phyloP scores from a whole-genome alignment of 208 protist species.

The Novymonas esmeraldas region DNA sequence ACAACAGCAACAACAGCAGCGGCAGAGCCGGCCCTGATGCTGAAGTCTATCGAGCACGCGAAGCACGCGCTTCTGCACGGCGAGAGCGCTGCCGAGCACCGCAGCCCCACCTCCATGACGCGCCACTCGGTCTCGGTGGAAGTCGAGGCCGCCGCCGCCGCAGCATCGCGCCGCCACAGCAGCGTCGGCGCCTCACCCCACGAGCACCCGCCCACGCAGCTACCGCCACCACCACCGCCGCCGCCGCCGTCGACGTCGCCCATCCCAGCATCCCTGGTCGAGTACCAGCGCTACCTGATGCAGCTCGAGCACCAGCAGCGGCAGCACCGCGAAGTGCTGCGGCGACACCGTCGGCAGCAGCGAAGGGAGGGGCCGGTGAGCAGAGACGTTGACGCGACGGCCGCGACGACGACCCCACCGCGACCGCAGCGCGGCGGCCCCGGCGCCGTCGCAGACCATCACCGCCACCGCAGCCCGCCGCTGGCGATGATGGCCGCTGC shows the following conservation, averaged over 20 bases:
- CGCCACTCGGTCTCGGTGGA: too few relatives aligned
- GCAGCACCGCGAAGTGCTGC: constrained; percentile 47
- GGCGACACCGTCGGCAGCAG: constrained; percentile 23
- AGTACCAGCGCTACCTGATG: constrained; percentile 34
- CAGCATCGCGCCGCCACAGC: too few relatives aligned
- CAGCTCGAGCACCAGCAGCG: constrained; percentile 44
- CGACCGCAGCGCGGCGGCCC: not conserved
- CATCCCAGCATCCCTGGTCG: constrained; percentile 30
- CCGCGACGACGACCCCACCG: not conserved
- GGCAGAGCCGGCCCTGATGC: too few relatives aligned
- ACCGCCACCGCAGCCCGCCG: constrained; percentile 28
- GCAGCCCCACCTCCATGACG: too few relatives aligned
- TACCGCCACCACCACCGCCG: constrained; percentile 10
- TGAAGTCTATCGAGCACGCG: too few relatives aligned
- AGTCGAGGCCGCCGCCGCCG: too few relatives aligned
- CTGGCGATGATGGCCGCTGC: constrained; percentile 25
- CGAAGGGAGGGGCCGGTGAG: not conserved
- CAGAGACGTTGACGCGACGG: not conserved
- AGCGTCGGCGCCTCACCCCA: not conserved
- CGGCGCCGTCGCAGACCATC: not conserved
- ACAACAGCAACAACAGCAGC: too few relatives aligned
- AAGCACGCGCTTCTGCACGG: too few relatives aligned
- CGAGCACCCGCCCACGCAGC: not conserved
- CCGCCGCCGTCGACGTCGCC: constrained; percentile 30
- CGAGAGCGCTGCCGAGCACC: too few relatives aligned